Evolutionary conservation across 768 basidiomycete genomes (phyloP).

Genomic region (Aureoboletus auriporus): DNA sequence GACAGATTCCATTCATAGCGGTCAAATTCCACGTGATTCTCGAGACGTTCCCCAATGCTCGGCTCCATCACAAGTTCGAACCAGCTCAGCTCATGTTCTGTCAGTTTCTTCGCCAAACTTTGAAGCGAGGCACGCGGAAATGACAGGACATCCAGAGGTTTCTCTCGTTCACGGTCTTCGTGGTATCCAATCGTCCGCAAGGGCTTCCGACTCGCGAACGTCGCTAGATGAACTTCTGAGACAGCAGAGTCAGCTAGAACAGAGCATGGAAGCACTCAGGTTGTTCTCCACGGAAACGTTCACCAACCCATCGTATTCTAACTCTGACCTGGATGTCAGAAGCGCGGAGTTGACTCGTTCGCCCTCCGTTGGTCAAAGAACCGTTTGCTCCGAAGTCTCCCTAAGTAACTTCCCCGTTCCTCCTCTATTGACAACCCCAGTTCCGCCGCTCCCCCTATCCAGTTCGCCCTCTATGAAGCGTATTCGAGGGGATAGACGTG

Average conservation of each 20-base stretch:
- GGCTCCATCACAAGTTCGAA: conserved; percentile 2
- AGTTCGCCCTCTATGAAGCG: conserved; percentile 14
- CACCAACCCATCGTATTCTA: conserved; percentile 30
- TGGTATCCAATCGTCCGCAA: conserved; percentile 24
- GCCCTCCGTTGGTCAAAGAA: conserved; percentile 23
- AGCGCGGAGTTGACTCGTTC: conserved; percentile 17
- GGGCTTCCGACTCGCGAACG: conserved; percentile 19
- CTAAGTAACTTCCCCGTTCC: conserved; percentile 69
- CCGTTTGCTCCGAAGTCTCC: conserved; percentile 50
- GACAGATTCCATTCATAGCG: conserved; percentile 5
- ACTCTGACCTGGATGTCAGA: conserved; percentile 24
- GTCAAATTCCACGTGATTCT: neutral
- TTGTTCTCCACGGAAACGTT: conserved; percentile 34
- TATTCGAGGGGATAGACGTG: conserved; percentile 19
- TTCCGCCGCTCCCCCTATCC: conserved; percentile 17
- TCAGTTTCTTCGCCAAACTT: neutral
- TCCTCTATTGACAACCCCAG: conserved; percentile 33
- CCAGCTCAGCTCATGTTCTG: neutral
- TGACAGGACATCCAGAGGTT: conserved; percentile 10
- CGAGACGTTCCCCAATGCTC: neutral
- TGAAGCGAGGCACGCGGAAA: neutral
- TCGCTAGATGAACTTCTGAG: conserved; percentile 53
- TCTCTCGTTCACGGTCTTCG: conserved; percentile 47
- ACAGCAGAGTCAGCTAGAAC: conserved; percentile 61
- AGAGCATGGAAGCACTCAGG: conserved; percentile 56